Evolutionary conservation across 306 rosid genomes (phyloP).

Genomic region (Prinsepia uniflora): DNA sequence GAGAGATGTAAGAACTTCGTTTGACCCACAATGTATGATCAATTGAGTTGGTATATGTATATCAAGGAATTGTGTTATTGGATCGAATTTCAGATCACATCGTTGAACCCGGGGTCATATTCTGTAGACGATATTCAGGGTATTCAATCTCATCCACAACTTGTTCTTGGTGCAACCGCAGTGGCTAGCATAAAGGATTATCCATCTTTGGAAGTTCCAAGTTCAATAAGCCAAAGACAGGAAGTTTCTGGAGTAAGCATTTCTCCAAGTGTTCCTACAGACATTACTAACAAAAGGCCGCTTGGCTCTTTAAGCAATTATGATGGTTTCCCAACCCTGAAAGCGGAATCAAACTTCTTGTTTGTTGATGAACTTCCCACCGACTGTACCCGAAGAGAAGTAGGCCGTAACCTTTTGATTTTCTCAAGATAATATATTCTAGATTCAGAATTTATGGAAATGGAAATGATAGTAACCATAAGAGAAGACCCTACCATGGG

Average conservation of each 20-base stretch:
- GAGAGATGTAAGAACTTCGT: slow-evolving; percentile 41
- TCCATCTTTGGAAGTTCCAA: slow-evolving; percentile 37
- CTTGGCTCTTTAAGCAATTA: slow-evolving; percentile 32
- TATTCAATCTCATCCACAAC: slow-evolving; percentile 35
- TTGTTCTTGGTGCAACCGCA: slow-evolving; percentile 26
- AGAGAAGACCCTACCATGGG: no score
- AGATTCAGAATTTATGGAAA: slow-evolving; percentile 17
- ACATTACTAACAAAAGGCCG: slow-evolving; percentile 36
- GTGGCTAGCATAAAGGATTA: slow-evolving; percentile 29
- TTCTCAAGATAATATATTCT: slow-evolving; percentile 3
- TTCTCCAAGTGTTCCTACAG: slow-evolving; percentile 32
- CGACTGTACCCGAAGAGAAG: slow-evolving; percentile 87
- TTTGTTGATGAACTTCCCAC: slow-evolving; percentile 70
- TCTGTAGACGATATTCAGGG: slow-evolving; percentile 35
- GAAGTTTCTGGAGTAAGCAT: slow-evolving; percentile 30
- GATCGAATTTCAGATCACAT: slow-evolving; percentile 38
- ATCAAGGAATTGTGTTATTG: background rate
- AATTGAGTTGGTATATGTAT: no score
- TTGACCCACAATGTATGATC: background rate
- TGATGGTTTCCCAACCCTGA: slow-evolving; percentile 26
- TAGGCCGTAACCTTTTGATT: slow-evolving; percentile 91
- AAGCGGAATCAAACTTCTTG: slow-evolving; percentile 57
- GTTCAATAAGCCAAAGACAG: slow-evolving; percentile 23
- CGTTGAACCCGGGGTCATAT: slow-evolving; percentile 34
- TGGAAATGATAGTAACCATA: slow-evolving; percentile 6